phyloP scores from a whole-genome alignment of 805 yeast species.

The Candida broadrunensis region DNA sequence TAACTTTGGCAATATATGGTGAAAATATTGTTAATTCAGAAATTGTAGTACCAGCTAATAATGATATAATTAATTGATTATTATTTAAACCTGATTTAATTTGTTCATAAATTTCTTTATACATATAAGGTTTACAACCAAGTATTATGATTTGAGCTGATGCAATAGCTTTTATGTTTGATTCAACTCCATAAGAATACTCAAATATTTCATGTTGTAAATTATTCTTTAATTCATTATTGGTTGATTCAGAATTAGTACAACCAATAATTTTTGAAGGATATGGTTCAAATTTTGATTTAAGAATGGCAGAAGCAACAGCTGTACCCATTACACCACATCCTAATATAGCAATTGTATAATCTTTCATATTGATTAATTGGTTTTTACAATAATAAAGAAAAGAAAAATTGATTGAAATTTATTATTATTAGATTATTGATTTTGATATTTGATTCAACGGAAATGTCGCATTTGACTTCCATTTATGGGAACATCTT shows the following conservation, averaged over 20 bases:
- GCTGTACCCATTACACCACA: slow-evolving; percentile 98
- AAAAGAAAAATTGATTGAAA: too few species aligned
- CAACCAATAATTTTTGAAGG: slow-evolving; percentile 80
- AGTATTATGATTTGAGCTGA: slow-evolving; percentile 69
- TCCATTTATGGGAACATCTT: too few species aligned
- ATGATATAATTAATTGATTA: slow-evolving; percentile 64
- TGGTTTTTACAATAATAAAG: too few species aligned
- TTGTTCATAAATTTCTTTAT: slow-evolving; percentile 54
- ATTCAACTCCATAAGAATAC: slow-evolving; percentile 38
- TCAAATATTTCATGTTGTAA: slow-evolving; percentile 39
- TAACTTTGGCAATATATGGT: slow-evolving; percentile 75
- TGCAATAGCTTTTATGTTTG: slow-evolving; percentile 57
- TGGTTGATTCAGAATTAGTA: slow-evolving; percentile 47
- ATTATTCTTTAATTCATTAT: slow-evolving; percentile 49
- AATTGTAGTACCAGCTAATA: slow-evolving; percentile 92
- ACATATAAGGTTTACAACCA: slow-evolving; percentile 88
- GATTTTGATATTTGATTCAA: too few species aligned
- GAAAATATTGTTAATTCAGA: slow-evolving; percentile 56
- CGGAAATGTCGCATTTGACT: too few species aligned
- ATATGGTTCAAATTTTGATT: slow-evolving; percentile 44
- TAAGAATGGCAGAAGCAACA: slow-evolving; percentile 73
- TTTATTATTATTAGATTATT: too few species aligned
- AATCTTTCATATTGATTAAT: slow-evolving; percentile 30
- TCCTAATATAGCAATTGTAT: slow-evolving; percentile 78
- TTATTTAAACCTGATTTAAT: slow-evolving; percentile 46